phyloP scores from a whole-genome alignment of 129 eudicot genomes.

The Heracleum sosnowskyi region DNA sequence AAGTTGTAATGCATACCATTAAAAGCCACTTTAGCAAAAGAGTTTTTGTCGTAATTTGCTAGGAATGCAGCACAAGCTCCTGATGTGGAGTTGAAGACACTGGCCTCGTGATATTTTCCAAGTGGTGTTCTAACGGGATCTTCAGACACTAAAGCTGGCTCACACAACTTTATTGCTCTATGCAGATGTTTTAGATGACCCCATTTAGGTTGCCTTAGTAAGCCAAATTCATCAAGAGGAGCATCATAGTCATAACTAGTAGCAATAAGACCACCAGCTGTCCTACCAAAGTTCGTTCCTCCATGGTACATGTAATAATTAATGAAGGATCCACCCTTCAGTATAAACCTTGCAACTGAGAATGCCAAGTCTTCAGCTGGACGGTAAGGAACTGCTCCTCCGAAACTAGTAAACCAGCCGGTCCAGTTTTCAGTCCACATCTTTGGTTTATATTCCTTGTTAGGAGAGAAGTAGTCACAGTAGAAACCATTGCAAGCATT shows the following conservation, averaged over 20 bases:
- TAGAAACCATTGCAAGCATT: conserved; percentile 91
- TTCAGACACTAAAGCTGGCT: conserved; percentile 65
- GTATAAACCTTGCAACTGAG: conserved; percentile 70
- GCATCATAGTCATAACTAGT: conserved; percentile 62
- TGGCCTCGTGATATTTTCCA: no score
- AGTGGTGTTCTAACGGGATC: conserved; percentile 14
- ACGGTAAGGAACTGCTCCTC: conserved; percentile 66
- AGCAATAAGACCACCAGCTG: neutral
- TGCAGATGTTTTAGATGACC: conserved; percentile 68
- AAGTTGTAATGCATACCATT: conserved; percentile 40
- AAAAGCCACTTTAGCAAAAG: conserved; percentile 42
- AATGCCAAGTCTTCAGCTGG: conserved; percentile 88
- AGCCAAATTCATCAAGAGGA: conserved; percentile 58
- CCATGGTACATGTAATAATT: conserved; percentile 84
- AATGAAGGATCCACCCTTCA: conserved; percentile 67
- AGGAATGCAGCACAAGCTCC: conserved; percentile 90
- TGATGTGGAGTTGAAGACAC: conserved; percentile 20
- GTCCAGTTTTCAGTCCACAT: conserved; percentile 94
- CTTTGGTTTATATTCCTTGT: conserved; percentile 71
- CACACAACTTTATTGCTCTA: conserved; percentile 71
- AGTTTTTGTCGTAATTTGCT: conserved; percentile 47
- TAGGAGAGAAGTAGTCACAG: conserved; percentile 71
- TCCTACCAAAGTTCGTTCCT: conserved; percentile 49
- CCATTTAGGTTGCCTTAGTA: conserved; percentile 59
- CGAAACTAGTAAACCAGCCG: conserved; percentile 53